Evolutionary conservation across 2,329 filamentous ascomycete species (phyloP).

Genomic region (Xylaria sp.): DNA sequence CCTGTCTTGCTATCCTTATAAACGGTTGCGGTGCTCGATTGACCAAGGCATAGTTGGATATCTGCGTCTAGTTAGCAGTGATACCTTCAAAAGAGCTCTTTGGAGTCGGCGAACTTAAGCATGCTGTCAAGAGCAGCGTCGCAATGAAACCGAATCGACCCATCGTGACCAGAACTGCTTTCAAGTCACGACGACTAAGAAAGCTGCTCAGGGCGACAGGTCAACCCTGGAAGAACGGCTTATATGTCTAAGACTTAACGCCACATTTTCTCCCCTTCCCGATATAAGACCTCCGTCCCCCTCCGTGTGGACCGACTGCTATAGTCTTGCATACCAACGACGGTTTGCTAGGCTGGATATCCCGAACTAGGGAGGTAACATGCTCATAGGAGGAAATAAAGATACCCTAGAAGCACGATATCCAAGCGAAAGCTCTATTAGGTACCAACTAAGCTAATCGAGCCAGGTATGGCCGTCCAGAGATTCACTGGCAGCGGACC

Average conservation of each 20-base stretch:
- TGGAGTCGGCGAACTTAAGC: constrained; percentile 38
- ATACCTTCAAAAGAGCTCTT: background rate
- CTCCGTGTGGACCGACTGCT: constrained; percentile 18
- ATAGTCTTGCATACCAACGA: constrained; percentile 19
- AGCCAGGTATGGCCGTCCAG: constrained; percentile 14
- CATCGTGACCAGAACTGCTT: constrained; percentile 39
- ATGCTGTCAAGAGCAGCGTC: constrained; percentile 44
- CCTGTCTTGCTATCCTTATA: constrained; percentile 61
- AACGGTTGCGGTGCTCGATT: constrained; percentile 45
- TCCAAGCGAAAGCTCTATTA: constrained; percentile 24
- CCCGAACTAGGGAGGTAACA: constrained; percentile 20
- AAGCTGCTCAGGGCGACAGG: constrained; percentile 13
- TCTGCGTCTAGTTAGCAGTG: constrained; percentile 42
- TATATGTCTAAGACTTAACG: constrained; percentile 32
- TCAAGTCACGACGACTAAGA: constrained; percentile 23
- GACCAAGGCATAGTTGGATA: constrained; percentile 42
- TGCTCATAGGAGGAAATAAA: constrained; percentile 40
- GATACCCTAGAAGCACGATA: constrained; percentile 21
- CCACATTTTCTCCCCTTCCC: constrained; percentile 5
- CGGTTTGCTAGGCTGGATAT: constrained; percentile 9
- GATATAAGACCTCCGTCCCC: background rate
- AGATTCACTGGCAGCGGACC: constrained; percentile 26
- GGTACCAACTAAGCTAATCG: constrained; percentile 12
- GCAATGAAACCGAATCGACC: constrained; percentile 39
- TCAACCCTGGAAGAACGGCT: constrained; percentile 11